These are phyloP conservation scores for Eragrostis nindensis DNA, from an alignment of 176 grass and related monocot species.

Conservation along the genomic window DNA sequence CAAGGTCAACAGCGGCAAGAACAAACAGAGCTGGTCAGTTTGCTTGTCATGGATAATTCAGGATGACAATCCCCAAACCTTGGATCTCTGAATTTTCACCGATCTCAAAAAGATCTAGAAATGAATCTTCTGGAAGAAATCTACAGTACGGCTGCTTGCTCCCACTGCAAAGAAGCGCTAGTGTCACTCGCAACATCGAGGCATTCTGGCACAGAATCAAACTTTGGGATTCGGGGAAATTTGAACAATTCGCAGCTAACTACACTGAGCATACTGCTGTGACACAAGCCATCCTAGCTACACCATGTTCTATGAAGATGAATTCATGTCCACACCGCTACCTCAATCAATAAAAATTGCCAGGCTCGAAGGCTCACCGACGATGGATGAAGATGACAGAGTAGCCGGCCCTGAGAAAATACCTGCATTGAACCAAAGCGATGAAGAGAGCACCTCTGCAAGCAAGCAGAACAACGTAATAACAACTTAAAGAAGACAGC, in stretches of 20 bases:
- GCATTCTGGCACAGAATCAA: background rate
- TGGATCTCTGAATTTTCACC: constrained; percentile 74
- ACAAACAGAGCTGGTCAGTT: background rate
- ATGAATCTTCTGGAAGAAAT: constrained; percentile 86
- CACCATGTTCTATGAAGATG: background rate
- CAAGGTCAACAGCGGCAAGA: background rate
- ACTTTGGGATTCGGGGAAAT: constrained; percentile 5
- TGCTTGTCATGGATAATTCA: constrained; percentile 22
- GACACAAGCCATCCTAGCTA: background rate
- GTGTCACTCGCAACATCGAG: constrained; percentile 28
- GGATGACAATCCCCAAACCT: constrained; percentile 54
- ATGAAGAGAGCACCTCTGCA: background rate
- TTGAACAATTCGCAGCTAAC: background rate
- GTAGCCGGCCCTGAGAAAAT: constrained; percentile 75
- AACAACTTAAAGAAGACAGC: background rate
- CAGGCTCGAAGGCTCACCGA: constrained; percentile 36
- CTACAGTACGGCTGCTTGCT: constrained; percentile 86
- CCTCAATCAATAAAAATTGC: background rate
- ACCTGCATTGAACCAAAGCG: constrained; percentile 46
- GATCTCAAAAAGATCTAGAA: constrained; percentile 76
- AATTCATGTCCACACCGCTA: background rate
- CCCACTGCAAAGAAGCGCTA: constrained; percentile 61
- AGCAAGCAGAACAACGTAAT: background rate
- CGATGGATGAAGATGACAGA: constrained; percentile 78
- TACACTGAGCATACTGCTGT: background rate